These are phyloP conservation scores for Magnusiomyces sp. DNA, from an alignment of 1,139 yeast species.

Conservation along the genomic window DNA sequence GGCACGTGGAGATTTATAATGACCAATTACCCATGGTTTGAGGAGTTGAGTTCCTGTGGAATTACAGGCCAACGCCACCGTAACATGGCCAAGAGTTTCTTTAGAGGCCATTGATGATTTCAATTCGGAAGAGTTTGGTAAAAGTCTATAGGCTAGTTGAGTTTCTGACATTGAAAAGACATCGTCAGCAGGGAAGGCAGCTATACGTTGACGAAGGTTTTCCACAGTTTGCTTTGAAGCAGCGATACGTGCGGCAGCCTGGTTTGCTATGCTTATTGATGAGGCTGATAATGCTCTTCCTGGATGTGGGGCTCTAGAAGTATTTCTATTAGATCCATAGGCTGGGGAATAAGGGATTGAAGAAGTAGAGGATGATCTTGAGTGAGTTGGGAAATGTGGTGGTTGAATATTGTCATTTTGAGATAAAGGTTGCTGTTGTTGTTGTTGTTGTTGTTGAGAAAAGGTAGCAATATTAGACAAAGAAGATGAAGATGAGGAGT, in stretches of 20 bases:
- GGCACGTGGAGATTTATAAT: constrained; percentile 7
- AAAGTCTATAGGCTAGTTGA: constrained; percentile 5
- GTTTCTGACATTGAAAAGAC: constrained; percentile 14
- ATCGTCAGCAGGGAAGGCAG: constrained; percentile 8
- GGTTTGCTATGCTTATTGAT: no score
- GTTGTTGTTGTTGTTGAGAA: background rate
- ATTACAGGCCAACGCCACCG: constrained; percentile 13
- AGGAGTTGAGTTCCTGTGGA: constrained; percentile 12
- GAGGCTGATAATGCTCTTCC: no score
- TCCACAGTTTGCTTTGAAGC: constrained; percentile 4
- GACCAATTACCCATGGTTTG: constrained; percentile 15
- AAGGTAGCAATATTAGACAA: background rate
- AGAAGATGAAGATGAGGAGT: background rate
- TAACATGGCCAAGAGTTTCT: background rate
- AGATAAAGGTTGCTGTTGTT: background rate
- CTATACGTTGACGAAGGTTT: constrained; percentile 1
- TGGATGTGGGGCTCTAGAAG: background rate
- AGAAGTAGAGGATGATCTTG: background rate
- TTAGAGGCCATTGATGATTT: background rate
- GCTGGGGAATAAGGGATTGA: background rate
- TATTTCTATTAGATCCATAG: background rate
- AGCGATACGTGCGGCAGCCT: background rate
- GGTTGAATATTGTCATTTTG: background rate
- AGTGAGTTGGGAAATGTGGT: background rate
- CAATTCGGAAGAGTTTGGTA: background rate